phyloP scores from a whole-genome alignment of 2,329 filamentous ascomycete genomes.

The Cladosporium sp. region DNA sequence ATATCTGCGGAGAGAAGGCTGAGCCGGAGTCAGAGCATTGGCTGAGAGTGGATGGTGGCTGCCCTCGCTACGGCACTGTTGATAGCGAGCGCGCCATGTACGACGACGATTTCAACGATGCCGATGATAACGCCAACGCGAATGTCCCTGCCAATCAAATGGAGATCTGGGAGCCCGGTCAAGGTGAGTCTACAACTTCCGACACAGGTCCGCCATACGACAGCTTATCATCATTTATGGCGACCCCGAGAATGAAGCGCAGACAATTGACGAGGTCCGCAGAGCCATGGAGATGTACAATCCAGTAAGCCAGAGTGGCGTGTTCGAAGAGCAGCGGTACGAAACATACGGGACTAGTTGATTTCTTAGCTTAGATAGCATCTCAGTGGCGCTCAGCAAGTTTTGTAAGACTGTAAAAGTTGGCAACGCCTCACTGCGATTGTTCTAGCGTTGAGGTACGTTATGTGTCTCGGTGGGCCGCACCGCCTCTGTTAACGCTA shows the following conservation, averaged over 20 bases:
- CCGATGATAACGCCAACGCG: background rate
- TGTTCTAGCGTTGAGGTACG: no score
- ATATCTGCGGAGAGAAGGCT: slow-evolving; percentile 13
- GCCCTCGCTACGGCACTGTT: background rate
- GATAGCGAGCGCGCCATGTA: background rate
- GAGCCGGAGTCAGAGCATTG: background rate
- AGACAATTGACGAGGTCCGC: background rate
- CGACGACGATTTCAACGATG: background rate
- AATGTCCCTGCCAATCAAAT: no score
- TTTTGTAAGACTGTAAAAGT: no score
- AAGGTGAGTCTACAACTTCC: background rate
- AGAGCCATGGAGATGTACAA: background rate
- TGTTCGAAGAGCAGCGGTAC: background rate
- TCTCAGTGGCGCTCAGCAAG: no score
- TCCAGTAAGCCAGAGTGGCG: background rate
- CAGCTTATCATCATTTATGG: background rate
- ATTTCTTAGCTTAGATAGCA: no score
- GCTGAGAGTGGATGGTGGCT: background rate
- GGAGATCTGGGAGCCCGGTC: background rate
- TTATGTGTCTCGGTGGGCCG: no score
- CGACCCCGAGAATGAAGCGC: background rate
- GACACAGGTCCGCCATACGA: background rate
- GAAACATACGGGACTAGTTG: no score
- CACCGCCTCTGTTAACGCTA: no score
- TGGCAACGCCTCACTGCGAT: no score